phyloP scores from a whole-genome alignment of 257 asterid species.

The Catharanthus roseus region DNA sequence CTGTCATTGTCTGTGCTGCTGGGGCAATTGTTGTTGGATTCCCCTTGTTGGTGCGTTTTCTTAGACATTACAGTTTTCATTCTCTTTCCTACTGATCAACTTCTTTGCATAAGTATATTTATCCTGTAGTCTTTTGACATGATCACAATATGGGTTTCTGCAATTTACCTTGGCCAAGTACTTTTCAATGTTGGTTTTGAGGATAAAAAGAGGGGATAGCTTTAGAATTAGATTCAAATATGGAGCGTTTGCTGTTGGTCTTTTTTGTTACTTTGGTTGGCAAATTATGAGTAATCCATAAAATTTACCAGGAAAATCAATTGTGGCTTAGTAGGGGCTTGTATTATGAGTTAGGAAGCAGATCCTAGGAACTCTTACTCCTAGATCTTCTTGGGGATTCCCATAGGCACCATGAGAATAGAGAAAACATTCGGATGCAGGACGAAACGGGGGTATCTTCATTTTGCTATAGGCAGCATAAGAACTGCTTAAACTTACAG shows the following conservation, averaged over 20 bases:
- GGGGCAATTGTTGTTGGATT: slow-evolving; percentile 91
- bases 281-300: neutral
- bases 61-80: neutral
- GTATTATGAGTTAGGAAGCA: neutral
- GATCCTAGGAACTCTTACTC: neutral
- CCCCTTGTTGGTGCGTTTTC: slow-evolving; percentile 67
- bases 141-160: neutral
- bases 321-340: neutral
- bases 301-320: neutral
- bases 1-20: slow-evolving; percentile 78
- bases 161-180: neutral
- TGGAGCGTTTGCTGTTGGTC: neutral
- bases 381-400: neutral
- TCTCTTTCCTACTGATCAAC: neutral
- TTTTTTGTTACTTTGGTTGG: neutral
- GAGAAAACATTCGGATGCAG: neutral
- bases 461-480: too few relatives aligned
- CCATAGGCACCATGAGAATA: neutral
- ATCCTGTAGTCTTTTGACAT: neutral
- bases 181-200: neutral
- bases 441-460: too few relatives aligned
- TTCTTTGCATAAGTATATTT: neutral
- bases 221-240: neutral
- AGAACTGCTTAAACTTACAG: too few relatives aligned
- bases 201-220: neutral